Conservation (phyloP, 1,139 yeast genomes). For the Geotrichum cucujoidarum region DNA sequence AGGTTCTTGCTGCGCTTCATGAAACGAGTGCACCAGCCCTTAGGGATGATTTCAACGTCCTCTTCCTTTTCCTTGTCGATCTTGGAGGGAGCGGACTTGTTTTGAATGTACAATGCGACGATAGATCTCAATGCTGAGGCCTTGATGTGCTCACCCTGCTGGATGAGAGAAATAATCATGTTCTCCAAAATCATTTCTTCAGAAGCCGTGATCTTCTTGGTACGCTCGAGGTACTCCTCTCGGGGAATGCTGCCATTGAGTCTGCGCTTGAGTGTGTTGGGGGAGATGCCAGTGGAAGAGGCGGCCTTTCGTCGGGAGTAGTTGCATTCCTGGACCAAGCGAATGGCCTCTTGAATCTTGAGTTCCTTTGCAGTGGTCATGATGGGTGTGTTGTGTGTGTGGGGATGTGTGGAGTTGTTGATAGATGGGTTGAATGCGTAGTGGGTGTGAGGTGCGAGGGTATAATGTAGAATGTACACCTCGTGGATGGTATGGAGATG, state of each 20-base stretch:
- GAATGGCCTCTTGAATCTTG: conserved; percentile 20
- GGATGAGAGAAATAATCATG: conserved; percentile 18
- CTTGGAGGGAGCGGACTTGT: conserved; percentile 14
- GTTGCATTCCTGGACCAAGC: conserved; percentile 19
- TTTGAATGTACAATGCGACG: conserved; percentile 20
- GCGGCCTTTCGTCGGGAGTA: conserved; percentile 21
- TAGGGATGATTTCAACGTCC: conserved; percentile 17
- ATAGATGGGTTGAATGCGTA: no score
- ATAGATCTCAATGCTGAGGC: conserved; percentile 17
- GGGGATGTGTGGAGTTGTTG: neutral
- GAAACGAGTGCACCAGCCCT: conserved; percentile 21
- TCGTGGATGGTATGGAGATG: no score
- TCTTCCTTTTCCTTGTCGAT: conserved; percentile 1
- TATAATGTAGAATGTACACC: no score
- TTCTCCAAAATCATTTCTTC: conserved; percentile 20
- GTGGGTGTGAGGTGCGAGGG: no score
- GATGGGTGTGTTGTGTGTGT: neutral
- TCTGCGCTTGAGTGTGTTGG: conserved; percentile 20
- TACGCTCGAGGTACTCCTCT: conserved; percentile 19
- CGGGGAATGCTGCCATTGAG: conserved; percentile 21
- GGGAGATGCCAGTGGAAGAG: conserved; percentile 19
- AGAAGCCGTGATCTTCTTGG: conserved; percentile 19
- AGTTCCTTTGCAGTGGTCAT: conserved; percentile 13
- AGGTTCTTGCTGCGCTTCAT: conserved; percentile 18
- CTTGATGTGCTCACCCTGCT: conserved; percentile 21